Conservation (phyloP, 2,329 filamentous ascomycete genomes). For the Colletotrichum chlorophyti region DNA sequence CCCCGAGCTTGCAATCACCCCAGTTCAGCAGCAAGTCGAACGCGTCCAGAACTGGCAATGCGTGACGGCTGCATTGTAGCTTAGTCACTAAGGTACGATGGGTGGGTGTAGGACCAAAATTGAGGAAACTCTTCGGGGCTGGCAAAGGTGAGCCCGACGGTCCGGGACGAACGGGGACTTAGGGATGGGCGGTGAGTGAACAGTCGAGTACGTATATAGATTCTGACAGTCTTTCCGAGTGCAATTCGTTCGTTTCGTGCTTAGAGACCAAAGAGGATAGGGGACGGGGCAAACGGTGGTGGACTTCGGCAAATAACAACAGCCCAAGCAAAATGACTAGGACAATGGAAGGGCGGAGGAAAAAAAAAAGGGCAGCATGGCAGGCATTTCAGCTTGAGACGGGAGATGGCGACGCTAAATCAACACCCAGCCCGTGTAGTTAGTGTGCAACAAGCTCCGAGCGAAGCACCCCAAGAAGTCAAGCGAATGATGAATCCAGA, state of each 20-base stretch:
- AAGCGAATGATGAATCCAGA: background rate
- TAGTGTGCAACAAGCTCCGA: constrained; percentile 15
- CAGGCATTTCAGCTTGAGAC: constrained; percentile 20
- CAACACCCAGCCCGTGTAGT: constrained; percentile 1
- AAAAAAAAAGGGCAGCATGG: constrained; percentile 1
- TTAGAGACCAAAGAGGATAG: too few species aligned
- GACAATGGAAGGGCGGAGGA: background rate
- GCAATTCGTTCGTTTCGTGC: background rate
- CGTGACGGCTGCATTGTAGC: too few species aligned
- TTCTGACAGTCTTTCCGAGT: background rate
- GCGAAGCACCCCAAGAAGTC: background rate
- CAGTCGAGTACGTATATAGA: too few species aligned
- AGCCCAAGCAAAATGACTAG: background rate
- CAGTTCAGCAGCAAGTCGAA: constrained; percentile 20
- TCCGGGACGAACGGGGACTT: background rate
- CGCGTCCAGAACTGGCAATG: constrained; percentile 11
- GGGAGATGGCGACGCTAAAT: constrained; percentile 16
- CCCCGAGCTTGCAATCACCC: constrained; percentile 18
- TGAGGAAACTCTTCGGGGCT: background rate
- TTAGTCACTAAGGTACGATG: too few species aligned
- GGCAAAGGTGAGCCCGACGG: background rate
- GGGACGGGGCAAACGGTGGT: background rate
- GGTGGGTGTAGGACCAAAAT: background rate
- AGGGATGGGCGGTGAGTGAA: too few species aligned
- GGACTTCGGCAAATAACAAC: constrained; percentile 7